Evolutionary conservation across 2,329 filamentous ascomycete genomes (phyloP).

Genomic region (Chalaropsis thielavioides): DNA sequence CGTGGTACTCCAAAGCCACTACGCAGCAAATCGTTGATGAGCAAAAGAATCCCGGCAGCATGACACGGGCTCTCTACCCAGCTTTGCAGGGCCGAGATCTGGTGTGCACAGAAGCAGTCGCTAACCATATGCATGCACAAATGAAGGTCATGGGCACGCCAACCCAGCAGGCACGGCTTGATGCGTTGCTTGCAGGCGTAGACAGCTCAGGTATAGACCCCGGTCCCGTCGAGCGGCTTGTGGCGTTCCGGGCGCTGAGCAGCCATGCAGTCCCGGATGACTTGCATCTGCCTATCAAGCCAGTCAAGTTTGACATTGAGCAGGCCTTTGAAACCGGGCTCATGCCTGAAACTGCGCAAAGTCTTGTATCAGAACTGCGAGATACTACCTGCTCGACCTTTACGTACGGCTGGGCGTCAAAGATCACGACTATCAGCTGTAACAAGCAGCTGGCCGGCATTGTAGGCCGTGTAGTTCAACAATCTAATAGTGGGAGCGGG

Average conservation of each 20-base stretch:
- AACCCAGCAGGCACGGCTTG: neutral
- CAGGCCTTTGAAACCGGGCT: neutral
- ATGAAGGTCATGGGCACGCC: slow-evolving; percentile 9
- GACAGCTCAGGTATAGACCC: neutral
- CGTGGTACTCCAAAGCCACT: slow-evolving; percentile 7
- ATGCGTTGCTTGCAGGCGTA: neutral
- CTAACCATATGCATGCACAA: slow-evolving; percentile 4
- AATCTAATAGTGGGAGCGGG: neutral
- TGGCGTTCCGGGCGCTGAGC: neutral
- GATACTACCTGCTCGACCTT: slow-evolving; percentile 7
- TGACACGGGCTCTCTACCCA: slow-evolving; percentile 1
- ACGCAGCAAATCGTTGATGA: slow-evolving; percentile 4
- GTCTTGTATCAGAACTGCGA: neutral
- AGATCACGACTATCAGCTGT: slow-evolving; percentile 1
- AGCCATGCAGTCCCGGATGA: neutral
- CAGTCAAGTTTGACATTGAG: neutral
- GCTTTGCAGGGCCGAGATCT: neutral
- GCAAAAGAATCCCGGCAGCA: neutral
- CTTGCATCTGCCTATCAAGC: slow-evolving; percentile 1
- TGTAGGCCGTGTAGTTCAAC: slow-evolving; percentile 5
- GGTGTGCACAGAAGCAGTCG: neutral
- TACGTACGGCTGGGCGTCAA: slow-evolving; percentile 1
- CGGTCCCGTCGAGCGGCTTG: neutral
- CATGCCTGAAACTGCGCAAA: neutral
- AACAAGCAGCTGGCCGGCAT: slow-evolving; percentile 5